Evolutionary conservation across 1,284 basidiomycete genomes (phyloP).

Genomic region (Melampsora allii-populina): DNA sequence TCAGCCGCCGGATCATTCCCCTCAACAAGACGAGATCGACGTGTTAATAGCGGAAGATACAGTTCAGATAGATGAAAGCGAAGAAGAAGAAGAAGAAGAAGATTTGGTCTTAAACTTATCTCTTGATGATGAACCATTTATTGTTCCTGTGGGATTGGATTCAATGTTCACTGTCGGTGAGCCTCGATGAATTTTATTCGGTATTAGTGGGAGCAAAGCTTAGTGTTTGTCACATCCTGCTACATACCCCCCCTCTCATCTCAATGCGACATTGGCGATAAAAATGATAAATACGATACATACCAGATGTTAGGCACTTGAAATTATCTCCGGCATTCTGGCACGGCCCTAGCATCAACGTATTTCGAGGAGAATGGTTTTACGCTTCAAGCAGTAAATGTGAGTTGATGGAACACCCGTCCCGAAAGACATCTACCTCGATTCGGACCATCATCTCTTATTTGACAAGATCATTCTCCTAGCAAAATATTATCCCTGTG

Average conservation of each 20-base stretch:
- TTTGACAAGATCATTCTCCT: constrained; percentile 9
- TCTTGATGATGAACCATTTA: constrained; percentile 43
- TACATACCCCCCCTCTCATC: constrained; percentile 53
- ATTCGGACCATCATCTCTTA: too few relatives aligned
- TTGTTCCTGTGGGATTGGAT: constrained; percentile 50
- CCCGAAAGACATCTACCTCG: background rate
- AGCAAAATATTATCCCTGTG: constrained; percentile 50
- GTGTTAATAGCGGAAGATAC: background rate
- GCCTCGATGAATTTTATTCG: constrained; percentile 46
- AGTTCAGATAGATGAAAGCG: background rate
- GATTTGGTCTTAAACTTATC: constrained; percentile 33
- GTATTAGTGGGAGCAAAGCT: constrained; percentile 53
- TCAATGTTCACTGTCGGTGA: constrained; percentile 50
- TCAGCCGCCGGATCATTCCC: background rate
- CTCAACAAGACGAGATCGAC: background rate
- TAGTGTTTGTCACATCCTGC: constrained; percentile 50
- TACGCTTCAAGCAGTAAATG: constrained; percentile 46
- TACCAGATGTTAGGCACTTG: constrained; percentile 21
- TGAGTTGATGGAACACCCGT: constrained; percentile 28
- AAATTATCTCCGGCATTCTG: constrained; percentile 39
- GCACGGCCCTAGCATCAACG: constrained; percentile 36
- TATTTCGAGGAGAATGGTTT: constrained; percentile 40
- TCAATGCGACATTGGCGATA: constrained; percentile 22
- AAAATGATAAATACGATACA: too few relatives aligned
- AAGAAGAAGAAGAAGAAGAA: constrained; percentile 19